Evolutionary conservation across 2,329 filamentous ascomycete genomes (phyloP).

Genomic region (Gremmenia infestans): DNA sequence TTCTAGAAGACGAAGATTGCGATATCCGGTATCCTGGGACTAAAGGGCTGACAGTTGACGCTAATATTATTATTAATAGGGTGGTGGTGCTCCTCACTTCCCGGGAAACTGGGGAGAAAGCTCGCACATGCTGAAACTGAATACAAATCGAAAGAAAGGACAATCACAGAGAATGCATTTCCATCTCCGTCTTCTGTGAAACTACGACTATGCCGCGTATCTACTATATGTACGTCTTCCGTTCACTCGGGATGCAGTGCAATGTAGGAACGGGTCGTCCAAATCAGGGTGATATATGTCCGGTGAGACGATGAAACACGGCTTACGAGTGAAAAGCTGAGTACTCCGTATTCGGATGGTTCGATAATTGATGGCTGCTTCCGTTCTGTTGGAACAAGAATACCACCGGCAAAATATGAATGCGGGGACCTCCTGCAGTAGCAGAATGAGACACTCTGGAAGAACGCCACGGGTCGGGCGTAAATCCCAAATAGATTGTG

Average conservation of each 20-base stretch:
- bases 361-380: not conserved
- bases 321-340: not conserved
- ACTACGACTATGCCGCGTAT: too few species aligned
- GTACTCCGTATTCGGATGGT: not conserved
- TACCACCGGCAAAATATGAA: not conserved
- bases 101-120: not conserved
- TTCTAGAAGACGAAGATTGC: not conserved
- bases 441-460: not conserved
- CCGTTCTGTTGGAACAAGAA: not conserved
- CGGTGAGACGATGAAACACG: not conserved
- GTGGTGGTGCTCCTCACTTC: not conserved
- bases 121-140: not conserved
- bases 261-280: not conserved
- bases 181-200: too few species aligned
- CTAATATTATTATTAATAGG: too few species aligned
- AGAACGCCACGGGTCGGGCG: not conserved
- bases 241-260: too few species aligned
- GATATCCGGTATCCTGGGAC: not conserved
- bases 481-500: not conserved
- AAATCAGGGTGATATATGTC: not conserved
- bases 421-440: not conserved
- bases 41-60: not conserved
- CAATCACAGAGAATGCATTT: not conserved
- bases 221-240: too few species aligned
- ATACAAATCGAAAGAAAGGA: not conserved